Percentiles rank a stretch among this genome's conserved stretches.
These are phyloP conservation scores for Rhazya stricta DNA, from an alignment of 257 asterid species.

Conservation along the genomic window DNA sequence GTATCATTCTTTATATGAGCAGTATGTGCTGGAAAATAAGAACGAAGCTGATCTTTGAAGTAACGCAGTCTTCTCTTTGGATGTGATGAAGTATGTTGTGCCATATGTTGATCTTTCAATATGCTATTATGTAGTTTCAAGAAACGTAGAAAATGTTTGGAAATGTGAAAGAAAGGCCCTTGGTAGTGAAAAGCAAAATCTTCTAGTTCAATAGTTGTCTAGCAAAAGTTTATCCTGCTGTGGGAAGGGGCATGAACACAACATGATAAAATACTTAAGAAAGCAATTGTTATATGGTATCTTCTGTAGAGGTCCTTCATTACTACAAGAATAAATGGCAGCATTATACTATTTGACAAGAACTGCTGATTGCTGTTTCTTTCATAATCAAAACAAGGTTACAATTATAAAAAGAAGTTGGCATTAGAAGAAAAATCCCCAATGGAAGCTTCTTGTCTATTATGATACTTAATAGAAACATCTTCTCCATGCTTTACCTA, in stretches of 20 bases:
- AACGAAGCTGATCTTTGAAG: constrained; percentile 36
- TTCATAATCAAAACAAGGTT: no score
- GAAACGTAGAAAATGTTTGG: not conserved
- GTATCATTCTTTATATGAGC: constrained; percentile 66
- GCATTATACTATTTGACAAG: not conserved
- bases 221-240: not conserved
- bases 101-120: not conserved
- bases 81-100: not conserved
- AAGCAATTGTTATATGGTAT: not conserved
- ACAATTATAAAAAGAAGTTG: no score
- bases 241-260: no score
- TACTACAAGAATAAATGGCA: not conserved
- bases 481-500: no score
- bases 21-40: constrained; percentile 33
- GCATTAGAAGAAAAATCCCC: no score
- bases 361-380: not conserved
- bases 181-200: not conserved
- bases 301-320: not conserved
- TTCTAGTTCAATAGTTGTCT: not conserved
- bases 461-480: no score
- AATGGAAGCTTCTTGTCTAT: no score
- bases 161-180: not conserved
- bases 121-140: not conserved
- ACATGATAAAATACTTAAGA: not conserved
- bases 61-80: constrained; percentile 19